These are phyloP conservation scores for Ceratocystiopsis minuta DNA, from an alignment of 2,329 filamentous ascomycete species.

Conservation along the genomic window DNA sequence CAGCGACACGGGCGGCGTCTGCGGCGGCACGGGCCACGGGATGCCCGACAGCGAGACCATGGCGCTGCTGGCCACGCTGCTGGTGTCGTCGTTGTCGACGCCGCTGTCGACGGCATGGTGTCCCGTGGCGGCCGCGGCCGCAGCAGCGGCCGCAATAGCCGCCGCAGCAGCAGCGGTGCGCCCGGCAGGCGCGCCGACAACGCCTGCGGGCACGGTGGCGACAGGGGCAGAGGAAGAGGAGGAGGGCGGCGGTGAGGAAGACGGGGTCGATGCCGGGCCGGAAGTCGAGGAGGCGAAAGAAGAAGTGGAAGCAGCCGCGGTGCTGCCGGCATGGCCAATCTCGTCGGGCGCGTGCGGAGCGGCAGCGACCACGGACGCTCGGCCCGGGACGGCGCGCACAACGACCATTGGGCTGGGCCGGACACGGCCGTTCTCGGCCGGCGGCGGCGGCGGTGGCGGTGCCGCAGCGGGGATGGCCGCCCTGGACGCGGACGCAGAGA, in stretches of 20 bases:
- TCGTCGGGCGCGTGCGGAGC: too few species aligned
- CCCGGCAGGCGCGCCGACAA: background rate
- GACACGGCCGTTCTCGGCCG: background rate
- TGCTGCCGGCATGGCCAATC: too few species aligned
- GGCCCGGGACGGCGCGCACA: too few species aligned
- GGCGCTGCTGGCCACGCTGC: conserved; percentile 9
- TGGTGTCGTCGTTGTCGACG: conserved; percentile 1
- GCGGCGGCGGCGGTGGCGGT: background rate
- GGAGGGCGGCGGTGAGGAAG: too few species aligned
- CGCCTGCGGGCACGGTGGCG: background rate
- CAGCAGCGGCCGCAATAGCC: too few species aligned
- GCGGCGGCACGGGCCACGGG: conserved; percentile 8
- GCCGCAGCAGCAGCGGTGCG: background rate
- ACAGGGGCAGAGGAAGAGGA: too few species aligned
- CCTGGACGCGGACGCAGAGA: too few species aligned
- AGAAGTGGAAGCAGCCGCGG: too few species aligned
- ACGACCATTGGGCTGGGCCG: too few species aligned
- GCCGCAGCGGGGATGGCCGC: background rate
- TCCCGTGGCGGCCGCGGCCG: background rate
- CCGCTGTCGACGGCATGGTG: background rate
- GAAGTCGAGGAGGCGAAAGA: background rate
- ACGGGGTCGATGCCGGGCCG: too few species aligned
- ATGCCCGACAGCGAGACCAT: conserved; percentile 6
- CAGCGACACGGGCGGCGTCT: conserved; percentile 7
- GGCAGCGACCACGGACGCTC: too few species aligned